Evolutionary conservation across 176 grass and related monocot species (phyloP).

Genomic region (Rhynchospora pubera): DNA sequence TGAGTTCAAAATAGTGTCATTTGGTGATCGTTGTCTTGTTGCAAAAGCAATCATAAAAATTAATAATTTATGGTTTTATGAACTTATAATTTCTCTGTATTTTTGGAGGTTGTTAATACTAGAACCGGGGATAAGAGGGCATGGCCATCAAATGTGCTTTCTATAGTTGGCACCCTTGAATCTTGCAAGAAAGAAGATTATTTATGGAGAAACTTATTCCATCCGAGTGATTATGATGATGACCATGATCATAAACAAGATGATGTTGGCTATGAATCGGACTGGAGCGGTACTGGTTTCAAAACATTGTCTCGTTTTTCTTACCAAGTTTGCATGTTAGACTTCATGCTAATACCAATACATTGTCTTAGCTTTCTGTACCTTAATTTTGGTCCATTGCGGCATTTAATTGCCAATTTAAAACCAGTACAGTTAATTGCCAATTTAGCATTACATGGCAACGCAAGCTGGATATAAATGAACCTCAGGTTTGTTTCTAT

Average conservation of each 20-base stretch:
- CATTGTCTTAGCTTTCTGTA: conserved; percentile 8
- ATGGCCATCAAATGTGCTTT: conserved; percentile 76
- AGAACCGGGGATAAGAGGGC: conserved; percentile 45
- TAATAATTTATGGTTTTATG: neutral
- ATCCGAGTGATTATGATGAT: conserved; percentile 32
- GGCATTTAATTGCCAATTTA: no score
- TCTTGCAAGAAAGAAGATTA: conserved; percentile 86
- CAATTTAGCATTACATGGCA: neutral
- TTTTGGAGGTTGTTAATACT: conserved; percentile 46
- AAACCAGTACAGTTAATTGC: neutral
- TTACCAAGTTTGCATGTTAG: conserved; percentile 1
- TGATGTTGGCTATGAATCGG: conserved; percentile 43
- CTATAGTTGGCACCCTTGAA: conserved; percentile 79
- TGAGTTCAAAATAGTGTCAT: neutral
- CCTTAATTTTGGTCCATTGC: neutral
- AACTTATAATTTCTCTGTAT: conserved; percentile 14
- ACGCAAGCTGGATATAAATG: neutral
- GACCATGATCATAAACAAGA: conserved; percentile 21
- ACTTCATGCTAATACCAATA: neutral
- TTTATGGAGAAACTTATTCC: conserved; percentile 66
- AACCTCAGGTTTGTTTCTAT: neutral
- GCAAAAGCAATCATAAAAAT: neutral
- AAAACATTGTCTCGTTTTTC: neutral
- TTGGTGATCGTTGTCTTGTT: neutral
- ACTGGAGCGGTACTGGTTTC: conserved; percentile 50